These are phyloP conservation scores for Entomortierella beljakovae DNA, from an alignment of 192 early-diverging fungal genomes.

Conservation along the genomic window DNA sequence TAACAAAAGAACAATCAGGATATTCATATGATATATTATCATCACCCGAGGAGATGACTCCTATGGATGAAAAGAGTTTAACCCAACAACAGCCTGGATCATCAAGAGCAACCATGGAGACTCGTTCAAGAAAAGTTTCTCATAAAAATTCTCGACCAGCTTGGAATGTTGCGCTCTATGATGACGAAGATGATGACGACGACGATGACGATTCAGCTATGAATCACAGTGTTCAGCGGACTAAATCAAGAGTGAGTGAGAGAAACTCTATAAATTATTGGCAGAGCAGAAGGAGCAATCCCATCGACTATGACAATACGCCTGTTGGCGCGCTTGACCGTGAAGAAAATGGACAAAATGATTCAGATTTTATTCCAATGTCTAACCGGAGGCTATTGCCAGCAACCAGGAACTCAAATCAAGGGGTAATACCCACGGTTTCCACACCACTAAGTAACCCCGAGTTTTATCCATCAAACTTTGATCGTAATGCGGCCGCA, in stretches of 20 bases:
- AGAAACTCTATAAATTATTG: neutral
- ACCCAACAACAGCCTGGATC: no score
- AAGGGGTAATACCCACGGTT: neutral
- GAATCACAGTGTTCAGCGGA: slow-evolving; percentile 5
- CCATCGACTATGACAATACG: neutral
- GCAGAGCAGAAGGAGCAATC: neutral
- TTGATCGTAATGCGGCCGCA: slow-evolving; percentile 31
- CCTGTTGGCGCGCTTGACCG: slow-evolving; percentile 14
- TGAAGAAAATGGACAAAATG: neutral
- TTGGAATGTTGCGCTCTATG: slow-evolving; percentile 42
- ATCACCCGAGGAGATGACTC: neutral
- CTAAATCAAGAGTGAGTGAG: neutral
- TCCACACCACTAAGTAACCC: neutral
- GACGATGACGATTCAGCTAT: slow-evolving; percentile 9
- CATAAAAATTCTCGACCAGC: slow-evolving; percentile 27
- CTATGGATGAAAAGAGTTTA: neutral
- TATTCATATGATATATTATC: neutral
- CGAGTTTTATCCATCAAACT: slow-evolving; percentile 19
- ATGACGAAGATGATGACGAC: slow-evolving; percentile 35
- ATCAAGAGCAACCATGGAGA: no score
- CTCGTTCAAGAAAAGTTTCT: neutral
- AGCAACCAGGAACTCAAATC: neutral
- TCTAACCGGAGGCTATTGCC: slow-evolving; percentile 8
- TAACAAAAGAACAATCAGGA: neutral
- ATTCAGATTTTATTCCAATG: slow-evolving; percentile 8